phyloP scores from a whole-genome alignment of 2,329 filamentous ascomycete genomes.

The Aspergillus tubingensis region DNA sequence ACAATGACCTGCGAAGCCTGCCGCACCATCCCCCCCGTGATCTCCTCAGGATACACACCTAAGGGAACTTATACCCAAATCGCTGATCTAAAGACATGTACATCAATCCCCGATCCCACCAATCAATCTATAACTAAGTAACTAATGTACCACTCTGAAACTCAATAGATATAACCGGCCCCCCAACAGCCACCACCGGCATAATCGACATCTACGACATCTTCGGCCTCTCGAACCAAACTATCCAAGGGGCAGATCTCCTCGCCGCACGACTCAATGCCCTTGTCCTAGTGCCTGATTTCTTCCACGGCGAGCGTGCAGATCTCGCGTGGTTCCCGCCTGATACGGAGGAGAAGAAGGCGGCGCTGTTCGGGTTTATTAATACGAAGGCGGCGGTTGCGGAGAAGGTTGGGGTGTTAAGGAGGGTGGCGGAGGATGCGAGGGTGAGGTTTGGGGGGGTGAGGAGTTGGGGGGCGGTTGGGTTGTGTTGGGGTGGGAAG shows the following conservation, averaged over 20 bases:
- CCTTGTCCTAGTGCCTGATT: constrained; percentile 46
- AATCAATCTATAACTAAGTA: too few relatives aligned
- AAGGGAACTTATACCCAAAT: constrained; percentile 61
- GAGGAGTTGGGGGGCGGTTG: constrained; percentile 62
- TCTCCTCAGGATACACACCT: constrained; percentile 56
- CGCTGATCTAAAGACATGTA: constrained; percentile 59
- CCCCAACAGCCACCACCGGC: constrained; percentile 56
- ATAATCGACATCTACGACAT: constrained; percentile 67
- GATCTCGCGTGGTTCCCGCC: constrained; percentile 58
- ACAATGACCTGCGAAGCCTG: constrained; percentile 37
- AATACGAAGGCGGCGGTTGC: constrained; percentile 39
- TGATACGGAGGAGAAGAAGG: constrained; percentile 64
- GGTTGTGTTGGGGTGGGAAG: constrained; percentile 74
- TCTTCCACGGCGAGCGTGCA: constrained; percentile 48
- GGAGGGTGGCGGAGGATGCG: constrained; percentile 47
- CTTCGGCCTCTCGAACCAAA: constrained; percentile 67
- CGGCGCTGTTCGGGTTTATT: constrained; percentile 62
- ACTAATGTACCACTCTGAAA: too few relatives aligned
- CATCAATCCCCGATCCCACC: too few relatives aligned
- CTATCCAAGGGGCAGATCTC: constrained; percentile 67
- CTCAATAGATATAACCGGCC: constrained; percentile 41
- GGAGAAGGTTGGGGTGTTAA: constrained; percentile 33
- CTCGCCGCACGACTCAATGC: constrained; percentile 42
- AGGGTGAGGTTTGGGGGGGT: constrained; percentile 57
- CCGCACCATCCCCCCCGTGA: constrained; percentile 51